phyloP scores from a whole-genome alignment of 805 yeast species.

The Saccharomyces paradoxus region DNA sequence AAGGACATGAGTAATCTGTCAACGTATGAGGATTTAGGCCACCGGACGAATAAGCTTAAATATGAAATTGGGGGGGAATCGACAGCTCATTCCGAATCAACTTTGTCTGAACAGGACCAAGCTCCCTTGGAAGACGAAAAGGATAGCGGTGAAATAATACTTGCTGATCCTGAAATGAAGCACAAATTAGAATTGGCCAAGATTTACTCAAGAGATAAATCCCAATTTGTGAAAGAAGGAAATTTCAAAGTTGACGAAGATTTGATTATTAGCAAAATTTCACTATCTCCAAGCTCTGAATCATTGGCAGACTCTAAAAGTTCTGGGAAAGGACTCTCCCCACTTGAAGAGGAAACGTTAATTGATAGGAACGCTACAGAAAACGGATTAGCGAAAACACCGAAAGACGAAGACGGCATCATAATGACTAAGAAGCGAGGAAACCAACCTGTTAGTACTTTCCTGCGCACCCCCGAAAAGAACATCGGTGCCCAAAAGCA shows the following conservation, averaged over 20 bases:
- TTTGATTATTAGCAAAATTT: slow-evolving; percentile 25
- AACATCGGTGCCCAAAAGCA: slow-evolving; percentile 62
- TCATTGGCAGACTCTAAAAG: not conserved
- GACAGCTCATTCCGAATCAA: not conserved
- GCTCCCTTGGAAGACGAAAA: slow-evolving; percentile 2
- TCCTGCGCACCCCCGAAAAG: slow-evolving; percentile 18
- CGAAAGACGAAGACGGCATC: slow-evolving; percentile 7
- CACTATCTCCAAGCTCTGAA: slow-evolving; percentile 13
- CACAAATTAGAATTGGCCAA: slow-evolving; percentile 24
- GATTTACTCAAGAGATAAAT: slow-evolving; percentile 25
- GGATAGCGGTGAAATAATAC: not conserved
- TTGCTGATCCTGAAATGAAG: slow-evolving; percentile 15
- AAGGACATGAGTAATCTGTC: slow-evolving; percentile 25
- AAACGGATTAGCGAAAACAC: not conserved
- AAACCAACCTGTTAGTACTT: slow-evolving; percentile 7
- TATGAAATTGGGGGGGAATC: not conserved
- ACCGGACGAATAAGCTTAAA: slow-evolving; percentile 20
- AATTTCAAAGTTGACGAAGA: slow-evolving; percentile 28
- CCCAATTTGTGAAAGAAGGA: slow-evolving; percentile 29
- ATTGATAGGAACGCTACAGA: not conserved
- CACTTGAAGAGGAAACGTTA: not conserved
- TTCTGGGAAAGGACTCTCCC: not conserved
- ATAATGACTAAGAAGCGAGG: slow-evolving; percentile 1
- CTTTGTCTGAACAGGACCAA: not conserved
- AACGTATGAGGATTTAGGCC: slow-evolving; percentile 61